A percentile compares a stretch with the other conserved stretches of the same genome.
Evolutionary conservation across 352 stramenopile genomes (phyloP).

Genomic region (Globisporangium paroecandrum): DNA sequence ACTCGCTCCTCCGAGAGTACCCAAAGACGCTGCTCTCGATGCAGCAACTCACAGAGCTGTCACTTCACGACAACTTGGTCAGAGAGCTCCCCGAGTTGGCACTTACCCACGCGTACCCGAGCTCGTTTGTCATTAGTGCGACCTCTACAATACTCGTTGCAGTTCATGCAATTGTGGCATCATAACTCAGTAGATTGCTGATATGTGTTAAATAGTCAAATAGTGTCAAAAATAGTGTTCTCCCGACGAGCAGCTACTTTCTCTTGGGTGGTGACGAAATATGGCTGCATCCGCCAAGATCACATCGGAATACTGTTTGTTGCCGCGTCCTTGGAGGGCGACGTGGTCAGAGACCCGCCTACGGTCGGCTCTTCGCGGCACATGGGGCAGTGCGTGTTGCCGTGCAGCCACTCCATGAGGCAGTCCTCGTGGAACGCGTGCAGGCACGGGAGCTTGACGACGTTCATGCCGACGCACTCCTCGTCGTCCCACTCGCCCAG

Average conservation of each 20-base stretch:
- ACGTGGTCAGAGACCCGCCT: slow-evolving; percentile 12
- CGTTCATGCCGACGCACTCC: slow-evolving; percentile 75
- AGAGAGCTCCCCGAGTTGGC: neutral
- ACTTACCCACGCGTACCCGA: neutral
- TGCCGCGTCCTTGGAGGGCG: slow-evolving; percentile 3
- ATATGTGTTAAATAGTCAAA: slow-evolving; percentile 2
- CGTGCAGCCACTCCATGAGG: slow-evolving; percentile 82
- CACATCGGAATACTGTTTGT: neutral
- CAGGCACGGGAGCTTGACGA: slow-evolving; percentile 79
- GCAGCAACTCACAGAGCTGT: neutral
- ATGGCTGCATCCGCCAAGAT: slow-evolving; percentile 1
- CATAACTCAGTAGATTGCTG: neutral
- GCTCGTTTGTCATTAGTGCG: neutral
- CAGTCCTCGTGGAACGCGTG: slow-evolving; percentile 87
- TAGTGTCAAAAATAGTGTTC: neutral
- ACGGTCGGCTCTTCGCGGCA: slow-evolving; percentile 71
- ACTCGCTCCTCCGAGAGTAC: slow-evolving; percentile 15
- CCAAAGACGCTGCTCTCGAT: neutral
- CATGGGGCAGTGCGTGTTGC: slow-evolving; percentile 81
- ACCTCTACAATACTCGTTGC: no score
- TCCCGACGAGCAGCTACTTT: neutral
- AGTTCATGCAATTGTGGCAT: no score
- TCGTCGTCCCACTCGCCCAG: slow-evolving; percentile 80
- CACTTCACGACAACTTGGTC: neutral
- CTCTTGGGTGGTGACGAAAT: neutral